A percentile compares a stretch with the other conserved stretches of the same genome.
Conservation (phyloP, 129 eudicot genomes). For the Escallonia rubra region DNA sequence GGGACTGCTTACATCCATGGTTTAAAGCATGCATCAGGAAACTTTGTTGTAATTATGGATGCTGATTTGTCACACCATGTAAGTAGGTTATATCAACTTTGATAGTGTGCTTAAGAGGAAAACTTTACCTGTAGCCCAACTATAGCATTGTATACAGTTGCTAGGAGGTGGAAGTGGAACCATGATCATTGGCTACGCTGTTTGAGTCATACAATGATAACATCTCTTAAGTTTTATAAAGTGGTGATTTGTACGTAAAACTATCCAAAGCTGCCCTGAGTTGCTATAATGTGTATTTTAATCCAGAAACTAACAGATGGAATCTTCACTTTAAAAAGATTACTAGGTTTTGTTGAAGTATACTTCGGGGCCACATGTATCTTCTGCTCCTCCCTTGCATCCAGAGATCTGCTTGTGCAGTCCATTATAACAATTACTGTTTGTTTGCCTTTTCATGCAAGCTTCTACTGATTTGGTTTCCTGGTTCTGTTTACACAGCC, state of each 20-base stretch:
- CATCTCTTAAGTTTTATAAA: not conserved
- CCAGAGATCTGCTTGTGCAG: not conserved
- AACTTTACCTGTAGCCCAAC: not conserved
- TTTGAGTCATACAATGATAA: not conserved
- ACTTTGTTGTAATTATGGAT: slow-evolving; percentile 91
- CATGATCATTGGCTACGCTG: not conserved
- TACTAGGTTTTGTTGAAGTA: not conserved
- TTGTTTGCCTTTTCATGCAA: not conserved
- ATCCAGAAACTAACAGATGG: not conserved
- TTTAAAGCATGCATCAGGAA: slow-evolving; percentile 81
- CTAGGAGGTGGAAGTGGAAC: not conserved
- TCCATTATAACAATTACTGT: not conserved
- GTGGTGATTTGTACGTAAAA: not conserved
- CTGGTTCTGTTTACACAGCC: slow-evolving; percentile 41
- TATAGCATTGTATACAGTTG: not conserved
- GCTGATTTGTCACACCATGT: slow-evolving; percentile 96
- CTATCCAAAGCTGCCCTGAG: not conserved
- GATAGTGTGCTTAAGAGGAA: not conserved
- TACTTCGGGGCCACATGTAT: slow-evolving; percentile 1
- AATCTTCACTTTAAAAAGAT: not conserved
- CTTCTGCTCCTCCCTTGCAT: not conserved
- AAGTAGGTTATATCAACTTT: slow-evolving; percentile 20
- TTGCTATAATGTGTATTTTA: not conserved
- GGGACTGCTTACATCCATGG: slow-evolving; percentile 97
- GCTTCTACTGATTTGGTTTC: slow-evolving; percentile 6